Percentiles rank a stretch among this genome's conserved stretches.
Conservation (phyloP, 495 filamentous ascomycete genomes). For the Penicillium salamii region DNA sequence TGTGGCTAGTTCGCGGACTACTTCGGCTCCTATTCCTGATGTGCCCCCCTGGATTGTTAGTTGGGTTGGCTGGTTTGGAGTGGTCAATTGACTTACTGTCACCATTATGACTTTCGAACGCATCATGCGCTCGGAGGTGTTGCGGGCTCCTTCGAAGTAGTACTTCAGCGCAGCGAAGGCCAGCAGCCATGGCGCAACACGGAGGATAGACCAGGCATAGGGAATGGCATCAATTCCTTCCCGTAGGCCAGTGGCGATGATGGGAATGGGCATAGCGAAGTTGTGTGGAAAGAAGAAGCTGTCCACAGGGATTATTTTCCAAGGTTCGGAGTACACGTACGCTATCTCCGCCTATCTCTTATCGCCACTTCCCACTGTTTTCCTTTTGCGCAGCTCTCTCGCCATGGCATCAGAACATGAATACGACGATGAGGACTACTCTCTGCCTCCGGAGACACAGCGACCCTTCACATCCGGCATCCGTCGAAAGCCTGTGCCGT, state of each 20-base stretch:
- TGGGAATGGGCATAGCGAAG: slow-evolving; percentile 71
- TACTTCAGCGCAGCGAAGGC: slow-evolving; percentile 67
- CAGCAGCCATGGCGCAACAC: slow-evolving; percentile 54
- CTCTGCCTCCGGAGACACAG: slow-evolving; percentile 67
- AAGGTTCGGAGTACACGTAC: slow-evolving; percentile 7
- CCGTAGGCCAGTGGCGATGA: slow-evolving; percentile 57
- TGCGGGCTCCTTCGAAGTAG: slow-evolving; percentile 73
- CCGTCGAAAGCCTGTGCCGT: slow-evolving; percentile 72
- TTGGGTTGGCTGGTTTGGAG: background rate
- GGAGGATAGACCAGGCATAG: slow-evolving; percentile 56
- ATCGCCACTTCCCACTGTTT: slow-evolving; percentile 10
- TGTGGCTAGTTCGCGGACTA: slow-evolving; percentile 68
- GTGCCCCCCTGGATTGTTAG: slow-evolving; percentile 65
- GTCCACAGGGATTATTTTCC: slow-evolving; percentile 15
- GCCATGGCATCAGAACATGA: slow-evolving; percentile 24
- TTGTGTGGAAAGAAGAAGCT: slow-evolving; percentile 13
- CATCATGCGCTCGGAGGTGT: slow-evolving; percentile 79
- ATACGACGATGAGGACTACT: slow-evolving; percentile 56
- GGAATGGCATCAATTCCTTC: slow-evolving; percentile 70
- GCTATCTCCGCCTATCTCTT: slow-evolving; percentile 14
- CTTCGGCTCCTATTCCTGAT: slow-evolving; percentile 81
- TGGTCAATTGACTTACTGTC: slow-evolving; percentile 52
- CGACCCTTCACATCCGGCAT: slow-evolving; percentile 79
- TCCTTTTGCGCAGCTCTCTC: background rate
- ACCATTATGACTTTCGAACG: slow-evolving; percentile 91